Conservation (phyloP, 2,329 filamentous ascomycete species). For the Colletotrichum euphorbiae region DNA sequence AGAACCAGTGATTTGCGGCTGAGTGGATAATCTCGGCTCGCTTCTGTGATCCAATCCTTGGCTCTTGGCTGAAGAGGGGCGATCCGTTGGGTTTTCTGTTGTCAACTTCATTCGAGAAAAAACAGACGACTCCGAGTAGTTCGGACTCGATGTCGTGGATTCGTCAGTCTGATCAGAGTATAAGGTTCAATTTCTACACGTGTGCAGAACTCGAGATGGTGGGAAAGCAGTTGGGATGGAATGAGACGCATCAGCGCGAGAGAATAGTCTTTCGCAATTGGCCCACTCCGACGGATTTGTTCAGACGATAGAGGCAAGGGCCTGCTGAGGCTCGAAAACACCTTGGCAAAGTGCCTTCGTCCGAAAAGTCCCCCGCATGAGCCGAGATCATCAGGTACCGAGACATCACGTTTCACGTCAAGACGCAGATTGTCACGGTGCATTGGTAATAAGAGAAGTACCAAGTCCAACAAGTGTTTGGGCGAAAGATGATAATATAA, state of each 20-base stretch:
- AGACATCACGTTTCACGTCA: slow-evolving; percentile 19
- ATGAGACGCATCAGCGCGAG: too few species aligned
- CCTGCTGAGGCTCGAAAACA: background rate
- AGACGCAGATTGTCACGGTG: slow-evolving; percentile 9
- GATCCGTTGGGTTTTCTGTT: slow-evolving; percentile 1
- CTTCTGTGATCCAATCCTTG: slow-evolving; percentile 12
- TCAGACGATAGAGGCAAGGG: background rate
- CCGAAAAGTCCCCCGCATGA: background rate
- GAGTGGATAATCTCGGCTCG: background rate
- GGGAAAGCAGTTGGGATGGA: slow-evolving; percentile 23
- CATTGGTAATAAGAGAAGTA: background rate
- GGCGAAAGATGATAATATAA: slow-evolving; percentile 35
- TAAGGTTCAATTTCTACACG: background rate
- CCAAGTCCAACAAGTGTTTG: background rate
- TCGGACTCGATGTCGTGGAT: slow-evolving; percentile 14
- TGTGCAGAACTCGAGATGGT: background rate
- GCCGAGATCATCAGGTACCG: background rate
- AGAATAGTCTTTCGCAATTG: background rate
- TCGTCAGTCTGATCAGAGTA: background rate
- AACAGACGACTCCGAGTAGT: slow-evolving; percentile 5
- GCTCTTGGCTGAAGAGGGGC: slow-evolving; percentile 15
- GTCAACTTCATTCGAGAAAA: background rate
- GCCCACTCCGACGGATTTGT: background rate
- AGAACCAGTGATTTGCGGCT: background rate
- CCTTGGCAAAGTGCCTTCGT: background rate